phyloP scores from a whole-genome alignment of 1,139 yeast genomes.

The Yamadazyma sp. region DNA sequence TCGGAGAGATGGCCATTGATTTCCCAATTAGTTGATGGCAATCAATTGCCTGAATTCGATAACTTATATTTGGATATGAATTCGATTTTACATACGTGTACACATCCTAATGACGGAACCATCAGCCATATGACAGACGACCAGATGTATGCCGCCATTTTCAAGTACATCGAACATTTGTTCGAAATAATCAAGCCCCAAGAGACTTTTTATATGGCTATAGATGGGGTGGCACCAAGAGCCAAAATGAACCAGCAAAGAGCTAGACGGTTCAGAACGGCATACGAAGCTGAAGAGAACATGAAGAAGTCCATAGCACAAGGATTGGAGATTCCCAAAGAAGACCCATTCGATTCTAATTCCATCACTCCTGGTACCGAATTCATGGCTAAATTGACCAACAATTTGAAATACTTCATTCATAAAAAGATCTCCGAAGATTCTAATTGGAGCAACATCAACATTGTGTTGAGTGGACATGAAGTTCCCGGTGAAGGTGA shows the following conservation, averaged over 20 bases:
- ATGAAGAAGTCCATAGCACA: constrained; percentile 61
- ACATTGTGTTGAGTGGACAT: constrained; percentile 88
- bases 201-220: constrained; percentile 91
- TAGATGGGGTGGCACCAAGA: constrained; percentile 99
- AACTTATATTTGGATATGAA: constrained; percentile 96
- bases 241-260: constrained; percentile 99
- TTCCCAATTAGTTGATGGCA: constrained; percentile 81
- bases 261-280: constrained; percentile 93
- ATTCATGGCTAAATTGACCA: constrained; percentile 87
- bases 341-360: constrained; percentile 88
- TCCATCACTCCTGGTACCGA: constrained; percentile 99
- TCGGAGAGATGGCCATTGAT: constrained; percentile 99
- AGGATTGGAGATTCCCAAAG: constrained; percentile 67
- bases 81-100: constrained; percentile 91
- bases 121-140: constrained; percentile 76
- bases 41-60: constrained; percentile 90
- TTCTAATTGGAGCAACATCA: constrained; percentile 86
- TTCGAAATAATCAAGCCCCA: constrained; percentile 86
- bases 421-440: constrained; percentile 84
- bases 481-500: constrained; percentile 99
- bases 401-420: constrained; percentile 83
- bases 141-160: constrained; percentile 89
- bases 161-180: constrained; percentile 90
- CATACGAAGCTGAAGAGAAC: constrained; percentile 85
- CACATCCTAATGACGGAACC: constrained; percentile 71